phyloP scores from a whole-genome alignment of 2,329 filamentous ascomycete genomes.

The Aureobasidium sp. region DNA sequence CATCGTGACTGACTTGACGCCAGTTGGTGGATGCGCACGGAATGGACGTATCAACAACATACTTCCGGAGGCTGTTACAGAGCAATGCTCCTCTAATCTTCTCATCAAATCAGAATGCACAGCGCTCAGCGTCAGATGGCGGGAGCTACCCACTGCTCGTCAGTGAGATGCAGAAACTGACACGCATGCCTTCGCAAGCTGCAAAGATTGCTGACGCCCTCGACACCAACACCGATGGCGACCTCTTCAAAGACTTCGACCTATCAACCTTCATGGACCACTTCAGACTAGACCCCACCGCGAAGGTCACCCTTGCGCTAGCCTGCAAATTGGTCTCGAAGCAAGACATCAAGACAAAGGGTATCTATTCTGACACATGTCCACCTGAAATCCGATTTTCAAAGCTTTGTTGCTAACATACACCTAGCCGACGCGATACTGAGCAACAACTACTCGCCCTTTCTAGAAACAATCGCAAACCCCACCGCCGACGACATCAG shows the following conservation, averaged over 20 bases:
- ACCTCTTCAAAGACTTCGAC: slow-evolving; percentile 93
- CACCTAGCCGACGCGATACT: slow-evolving; percentile 77
- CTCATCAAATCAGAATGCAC: slow-evolving; percentile 48
- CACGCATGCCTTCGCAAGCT: slow-evolving; percentile 72
- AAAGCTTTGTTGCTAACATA: not conserved
- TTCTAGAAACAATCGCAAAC: slow-evolving; percentile 68
- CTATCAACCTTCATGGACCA: slow-evolving; percentile 93
- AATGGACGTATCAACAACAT: slow-evolving; percentile 97
- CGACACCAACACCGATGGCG: slow-evolving; percentile 72
- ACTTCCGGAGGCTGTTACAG: slow-evolving; percentile 86
- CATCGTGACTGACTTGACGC: slow-evolving; percentile 3
- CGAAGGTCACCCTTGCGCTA: slow-evolving; percentile 80
- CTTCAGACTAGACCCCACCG: slow-evolving; percentile 83
- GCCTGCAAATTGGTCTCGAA: slow-evolving; percentile 81
- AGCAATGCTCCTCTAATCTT: slow-evolving; percentile 91
- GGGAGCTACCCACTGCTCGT: slow-evolving; percentile 79
- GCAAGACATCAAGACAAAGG: slow-evolving; percentile 80
- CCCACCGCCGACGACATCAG: slow-evolving; percentile 56
- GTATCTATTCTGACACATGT: slow-evolving; percentile 41
- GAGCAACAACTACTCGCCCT: slow-evolving; percentile 68
- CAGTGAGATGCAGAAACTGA: slow-evolving; percentile 79
- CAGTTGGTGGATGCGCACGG: slow-evolving; percentile 95
- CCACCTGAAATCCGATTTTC: not conserved
- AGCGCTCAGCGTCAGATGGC: slow-evolving; percentile 47
- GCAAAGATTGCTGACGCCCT: slow-evolving; percentile 89